Evolutionary conservation across 2,329 filamentous ascomycete species (phyloP), one percentile per base, ranked within the genome.

Genomic region (Paecilomyces niveus): DNA sequence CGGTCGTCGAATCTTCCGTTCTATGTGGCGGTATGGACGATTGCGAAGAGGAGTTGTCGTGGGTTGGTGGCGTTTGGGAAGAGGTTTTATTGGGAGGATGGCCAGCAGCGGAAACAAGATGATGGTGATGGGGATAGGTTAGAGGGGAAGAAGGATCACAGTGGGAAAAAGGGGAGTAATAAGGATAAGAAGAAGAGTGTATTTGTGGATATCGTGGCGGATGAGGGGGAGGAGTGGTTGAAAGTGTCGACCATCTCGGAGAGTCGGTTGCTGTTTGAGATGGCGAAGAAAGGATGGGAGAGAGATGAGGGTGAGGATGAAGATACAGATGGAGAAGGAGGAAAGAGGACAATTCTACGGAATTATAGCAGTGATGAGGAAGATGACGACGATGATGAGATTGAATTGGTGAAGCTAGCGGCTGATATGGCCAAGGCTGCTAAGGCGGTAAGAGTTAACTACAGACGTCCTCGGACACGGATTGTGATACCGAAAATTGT

Each of bases 231-330:
- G 58, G 80, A 85, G 65, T 90, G 87, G 87, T 80, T 86, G 57
- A 89, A 89, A 69, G 82, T 89, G 1, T 88, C 84, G 4, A 86
- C 85, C 3, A 75, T 87, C 24, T 86, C 84, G 0, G 82, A 87
- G 62, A 84, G 80, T 59, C 78, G 86, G 55, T 73, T 90, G 31
- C 72, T 89, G 18, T 87, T 86, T 67, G 87, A 89, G 64, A 79
- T 89, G 62, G 87, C 87, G 3, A 87, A 88, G 69, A 80, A 85
- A 59, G 86, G 87, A 10, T 88, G 85, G 81, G 82, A 84, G 63
- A 71, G 70, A 51, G 76, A 75, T 57, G 77, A 72, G 33, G 66
- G 68, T 3, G 71, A 63, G 29, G 69, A 69, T 3, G 68, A 62
- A 13, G 61, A 65, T 52, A 29, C 21, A 11, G 45, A 64, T 54